Evolutionary conservation across 2,329 filamentous ascomycete genomes (phyloP), one percentile per base, ranked within the genome.

Genomic region (Ophiostoma australiae): DNA sequence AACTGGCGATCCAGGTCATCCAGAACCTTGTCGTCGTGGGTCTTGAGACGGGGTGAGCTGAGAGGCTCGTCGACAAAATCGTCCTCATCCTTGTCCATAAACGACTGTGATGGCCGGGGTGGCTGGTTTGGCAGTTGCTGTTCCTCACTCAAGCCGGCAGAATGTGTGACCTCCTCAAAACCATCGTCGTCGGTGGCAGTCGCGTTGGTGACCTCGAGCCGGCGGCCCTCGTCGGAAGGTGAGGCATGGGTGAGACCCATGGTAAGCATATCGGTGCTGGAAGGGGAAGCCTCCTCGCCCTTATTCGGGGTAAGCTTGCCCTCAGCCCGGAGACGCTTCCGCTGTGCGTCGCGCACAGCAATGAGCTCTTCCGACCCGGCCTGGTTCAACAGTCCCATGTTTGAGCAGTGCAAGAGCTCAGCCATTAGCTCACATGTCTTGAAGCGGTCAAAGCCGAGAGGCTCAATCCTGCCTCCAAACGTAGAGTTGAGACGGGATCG

Each of bases 401-500:
- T 99, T 79, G 94, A 98, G 81, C 95, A 99, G 80, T 99, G 95
- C 55, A 99, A 82, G 65, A 99, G 84, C 80, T 99, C 95, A 0
- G 95, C 95, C 95, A 99, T 98, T 72, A 99, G 84, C 80, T 99
- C 95, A 80, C 95, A 99, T 0, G 95, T 98, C 84, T 99, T 99
- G 84, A 99, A 99, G 27, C 95, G 87, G 80, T 99, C 95, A 78
- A 99, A 99, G 2, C 95, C 95, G 11, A 99, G 85, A 4, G 95
- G 94, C 79, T 98, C 93, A 69, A 99, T 94, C 79, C 91, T 92
- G 66, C 90, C 88, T 69, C 94, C 94, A 83, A 97, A 99, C 0
- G 95, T 95, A 2, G 93, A 94, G 76, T 89, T 90, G 52, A 97
- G 83, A 72, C 90, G 89, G 66, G 90, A 87, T 78, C 91, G 90